These are phyloP conservation scores for Pseudozyma pruni DNA, from an alignment of 1,284 basidiomycete species.

Conservation along the genomic window DNA sequence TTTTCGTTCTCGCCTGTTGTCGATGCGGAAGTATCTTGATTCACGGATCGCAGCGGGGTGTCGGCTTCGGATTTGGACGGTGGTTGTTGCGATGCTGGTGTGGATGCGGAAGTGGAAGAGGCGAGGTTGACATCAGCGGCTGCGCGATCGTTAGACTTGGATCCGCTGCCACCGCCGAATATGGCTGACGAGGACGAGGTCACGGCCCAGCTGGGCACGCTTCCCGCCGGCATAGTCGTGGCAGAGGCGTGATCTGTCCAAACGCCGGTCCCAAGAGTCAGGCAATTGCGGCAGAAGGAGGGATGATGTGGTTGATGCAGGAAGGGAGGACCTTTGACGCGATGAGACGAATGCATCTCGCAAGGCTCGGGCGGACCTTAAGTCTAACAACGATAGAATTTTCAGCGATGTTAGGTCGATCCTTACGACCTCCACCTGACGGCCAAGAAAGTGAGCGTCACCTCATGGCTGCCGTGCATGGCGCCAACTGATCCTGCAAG, in stretches of 20 bases:
- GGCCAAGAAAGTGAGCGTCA: neutral
- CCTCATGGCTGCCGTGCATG: slow-evolving; percentile 1
- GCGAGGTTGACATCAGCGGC: slow-evolving; percentile 13
- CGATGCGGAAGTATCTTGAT: neutral
- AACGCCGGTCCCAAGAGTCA: neutral
- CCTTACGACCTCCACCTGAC: slow-evolving; percentile 8
- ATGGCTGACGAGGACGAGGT: slow-evolving; percentile 35
- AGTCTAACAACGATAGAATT: neutral
- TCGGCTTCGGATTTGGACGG: neutral
- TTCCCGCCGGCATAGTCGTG: slow-evolving; percentile 26
- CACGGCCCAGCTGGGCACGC: slow-evolving; percentile 40
- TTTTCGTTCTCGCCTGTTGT: slow-evolving; percentile 3
- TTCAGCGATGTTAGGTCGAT: too few species aligned
- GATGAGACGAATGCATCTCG: neutral
- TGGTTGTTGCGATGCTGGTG: slow-evolving; percentile 4
- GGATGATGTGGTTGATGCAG: neutral
- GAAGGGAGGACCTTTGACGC: neutral
- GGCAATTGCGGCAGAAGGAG: neutral
- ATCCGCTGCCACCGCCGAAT: slow-evolving; percentile 21
- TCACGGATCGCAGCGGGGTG: neutral
- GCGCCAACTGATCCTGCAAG: slow-evolving; percentile 17
- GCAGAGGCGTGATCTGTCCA: too few species aligned
- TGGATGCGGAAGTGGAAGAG: neutral
- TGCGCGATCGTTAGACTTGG: slow-evolving; percentile 12
- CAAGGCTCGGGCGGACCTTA: neutral